phyloP scores from a whole-genome alignment of 805 yeast species.

The Candida peoriensis region DNA sequence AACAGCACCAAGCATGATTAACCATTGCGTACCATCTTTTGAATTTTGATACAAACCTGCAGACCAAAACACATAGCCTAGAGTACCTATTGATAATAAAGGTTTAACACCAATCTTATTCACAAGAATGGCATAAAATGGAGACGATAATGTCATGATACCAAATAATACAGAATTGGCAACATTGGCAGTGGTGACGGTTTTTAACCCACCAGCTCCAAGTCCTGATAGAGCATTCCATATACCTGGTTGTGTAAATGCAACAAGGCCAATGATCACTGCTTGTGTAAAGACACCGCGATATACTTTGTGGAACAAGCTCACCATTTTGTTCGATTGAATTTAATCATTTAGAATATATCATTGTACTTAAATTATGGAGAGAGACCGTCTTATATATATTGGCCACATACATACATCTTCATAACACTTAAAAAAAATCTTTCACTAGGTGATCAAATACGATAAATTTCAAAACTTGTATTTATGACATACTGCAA shows the following conservation, averaged over 20 bases:
- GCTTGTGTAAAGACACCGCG: conserved; percentile 10
- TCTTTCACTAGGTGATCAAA: no score
- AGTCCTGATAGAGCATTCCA: conserved; percentile 19
- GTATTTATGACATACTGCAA: no score
- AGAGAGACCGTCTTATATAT: no score
- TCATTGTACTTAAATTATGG: no score
- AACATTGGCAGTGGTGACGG: conserved; percentile 14
- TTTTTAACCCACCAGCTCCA: conserved; percentile 25
- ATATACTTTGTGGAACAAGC: not conserved
- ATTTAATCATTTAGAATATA: no score
- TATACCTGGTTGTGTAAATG: conserved; percentile 24
- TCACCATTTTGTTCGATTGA: no score
- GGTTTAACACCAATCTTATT: conserved; percentile 21
- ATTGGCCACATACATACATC: no score
- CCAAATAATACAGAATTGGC: conserved; percentile 17
- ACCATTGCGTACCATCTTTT: conserved; percentile 22
- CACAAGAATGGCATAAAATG: conserved; percentile 17
- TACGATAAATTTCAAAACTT: no score
- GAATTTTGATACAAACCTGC: conserved; percentile 25
- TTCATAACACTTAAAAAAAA: no score
- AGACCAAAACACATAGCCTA: conserved; percentile 23
- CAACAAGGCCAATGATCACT: conserved; percentile 17
- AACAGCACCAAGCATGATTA: conserved; percentile 23
- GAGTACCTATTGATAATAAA: conserved; percentile 16
- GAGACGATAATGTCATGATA: conserved; percentile 20